Percentiles rank a stretch among this genome's conserved stretches.
These are phyloP conservation scores for Luffa aegyptiaca DNA, from an alignment of 306 rosid species.

Conservation along the genomic window DNA sequence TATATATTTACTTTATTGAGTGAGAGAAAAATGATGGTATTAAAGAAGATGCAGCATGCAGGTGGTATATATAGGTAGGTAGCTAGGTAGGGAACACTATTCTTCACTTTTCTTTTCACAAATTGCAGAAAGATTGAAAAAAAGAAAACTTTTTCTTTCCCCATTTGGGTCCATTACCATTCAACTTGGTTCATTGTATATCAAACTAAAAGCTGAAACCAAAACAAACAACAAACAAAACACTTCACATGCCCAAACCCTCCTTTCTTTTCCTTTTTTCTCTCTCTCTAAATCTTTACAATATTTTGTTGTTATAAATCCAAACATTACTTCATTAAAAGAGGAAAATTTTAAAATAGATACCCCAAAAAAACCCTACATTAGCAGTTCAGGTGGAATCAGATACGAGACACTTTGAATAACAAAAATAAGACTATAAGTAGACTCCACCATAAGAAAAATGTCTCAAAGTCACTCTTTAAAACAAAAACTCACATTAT, in stretches of 20 bases:
- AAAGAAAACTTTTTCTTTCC: background rate
- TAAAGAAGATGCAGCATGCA: slow-evolving; percentile 7
- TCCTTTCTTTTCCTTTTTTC: background rate
- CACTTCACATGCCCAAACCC: background rate
- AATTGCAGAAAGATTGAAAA: background rate
- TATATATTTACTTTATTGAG: background rate
- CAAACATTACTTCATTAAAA: background rate
- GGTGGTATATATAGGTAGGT: background rate
- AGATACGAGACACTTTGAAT: no score
- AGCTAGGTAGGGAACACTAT: background rate
- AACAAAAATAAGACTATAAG: no score
- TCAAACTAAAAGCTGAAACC: background rate
- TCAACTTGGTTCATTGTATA: slow-evolving; percentile 1
- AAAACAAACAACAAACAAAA: background rate
- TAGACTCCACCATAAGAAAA: no score
- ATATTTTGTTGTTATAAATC: background rate
- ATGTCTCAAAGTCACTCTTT: no score
- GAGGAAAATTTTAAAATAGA: no score
- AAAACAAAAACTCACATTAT: no score
- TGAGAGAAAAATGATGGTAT: background rate
- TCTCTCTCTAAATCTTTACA: background rate
- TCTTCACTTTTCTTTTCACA: background rate
- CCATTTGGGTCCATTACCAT: background rate
- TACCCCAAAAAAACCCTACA: no score
- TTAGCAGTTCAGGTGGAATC: no score